These are phyloP conservation scores for Lentinula sp. DNA, from an alignment of 768 basidiomycete species.

Conservation along the genomic window DNA sequence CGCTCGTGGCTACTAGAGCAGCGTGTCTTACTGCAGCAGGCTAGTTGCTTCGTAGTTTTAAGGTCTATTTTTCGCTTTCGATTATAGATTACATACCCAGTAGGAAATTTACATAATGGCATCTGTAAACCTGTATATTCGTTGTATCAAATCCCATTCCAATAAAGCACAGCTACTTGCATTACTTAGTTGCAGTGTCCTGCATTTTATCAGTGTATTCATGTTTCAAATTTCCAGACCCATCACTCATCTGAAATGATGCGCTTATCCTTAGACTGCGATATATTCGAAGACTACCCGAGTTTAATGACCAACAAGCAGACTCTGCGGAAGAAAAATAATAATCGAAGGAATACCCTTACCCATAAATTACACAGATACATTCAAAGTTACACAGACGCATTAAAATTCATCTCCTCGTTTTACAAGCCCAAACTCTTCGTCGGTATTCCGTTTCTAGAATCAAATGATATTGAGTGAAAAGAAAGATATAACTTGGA, in stretches of 20 bases:
- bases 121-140: neutral
- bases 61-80: neutral
- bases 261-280: too few relatives aligned
- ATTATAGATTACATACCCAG: slow-evolving; percentile 11
- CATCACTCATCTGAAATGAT: too few relatives aligned
- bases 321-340: neutral
- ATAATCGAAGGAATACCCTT: neutral
- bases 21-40: slow-evolving; percentile 86
- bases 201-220: too few relatives aligned
- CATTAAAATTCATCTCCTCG: neutral
- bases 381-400: neutral
- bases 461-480: neutral
- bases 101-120: neutral
- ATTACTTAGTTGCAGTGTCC: too few relatives aligned
- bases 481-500: neutral
- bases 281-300: too few relatives aligned
- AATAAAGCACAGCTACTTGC: too few relatives aligned
- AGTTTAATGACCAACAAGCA: neutral
- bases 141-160: too few relatives aligned
- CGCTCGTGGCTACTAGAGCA: slow-evolving; percentile 79
- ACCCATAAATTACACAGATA: neutral
- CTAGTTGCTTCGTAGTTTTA: slow-evolving; percentile 21
- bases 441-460: neutral
- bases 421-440: neutral
- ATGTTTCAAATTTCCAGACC: too few relatives aligned